These are phyloP conservation scores for Lentinus tigrinus DNA, from an alignment of 768 basidiomycete species.

Conservation along the genomic window DNA sequence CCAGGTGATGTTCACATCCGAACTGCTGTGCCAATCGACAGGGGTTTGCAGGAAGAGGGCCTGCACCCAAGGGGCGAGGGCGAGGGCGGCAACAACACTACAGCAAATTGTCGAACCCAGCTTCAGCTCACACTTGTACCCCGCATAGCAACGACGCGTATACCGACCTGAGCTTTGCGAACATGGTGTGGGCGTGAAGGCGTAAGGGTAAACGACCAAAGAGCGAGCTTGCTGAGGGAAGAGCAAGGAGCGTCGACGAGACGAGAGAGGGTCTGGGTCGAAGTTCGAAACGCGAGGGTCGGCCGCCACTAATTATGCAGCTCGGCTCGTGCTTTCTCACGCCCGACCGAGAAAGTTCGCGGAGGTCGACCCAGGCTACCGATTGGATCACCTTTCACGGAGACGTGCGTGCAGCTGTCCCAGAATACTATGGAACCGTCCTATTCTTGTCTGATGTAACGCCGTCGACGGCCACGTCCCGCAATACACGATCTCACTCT, in stretches of 20 bases:
- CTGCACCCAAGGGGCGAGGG: slow-evolving; percentile 46
- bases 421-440: slow-evolving; percentile 12
- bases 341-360: slow-evolving; percentile 13
- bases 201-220: slow-evolving; percentile 14
- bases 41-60: slow-evolving; percentile 36
- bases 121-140: background rate
- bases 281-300: too few species aligned
- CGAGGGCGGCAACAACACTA: slow-evolving; percentile 44
- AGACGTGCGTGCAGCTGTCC: background rate
- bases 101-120: background rate
- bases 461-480: background rate
- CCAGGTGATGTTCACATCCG: slow-evolving; percentile 47
- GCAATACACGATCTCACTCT: too few species aligned
- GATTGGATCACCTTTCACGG: too few species aligned
- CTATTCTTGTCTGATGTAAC: slow-evolving; percentile 5
- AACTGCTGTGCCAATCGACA: slow-evolving; percentile 31
- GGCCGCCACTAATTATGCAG: background rate
- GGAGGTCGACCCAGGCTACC: background rate
- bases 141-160: background rate
- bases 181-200: slow-evolving; percentile 42
- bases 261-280: background rate
- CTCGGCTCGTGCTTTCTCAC: slow-evolving; percentile 2
- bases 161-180: slow-evolving; percentile 47
- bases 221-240: slow-evolving; percentile 15
- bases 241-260: background rate